Base-by-base conservation (phyloP, 768 basidiomycete species). In the Peribolospora baueri region DNA sequence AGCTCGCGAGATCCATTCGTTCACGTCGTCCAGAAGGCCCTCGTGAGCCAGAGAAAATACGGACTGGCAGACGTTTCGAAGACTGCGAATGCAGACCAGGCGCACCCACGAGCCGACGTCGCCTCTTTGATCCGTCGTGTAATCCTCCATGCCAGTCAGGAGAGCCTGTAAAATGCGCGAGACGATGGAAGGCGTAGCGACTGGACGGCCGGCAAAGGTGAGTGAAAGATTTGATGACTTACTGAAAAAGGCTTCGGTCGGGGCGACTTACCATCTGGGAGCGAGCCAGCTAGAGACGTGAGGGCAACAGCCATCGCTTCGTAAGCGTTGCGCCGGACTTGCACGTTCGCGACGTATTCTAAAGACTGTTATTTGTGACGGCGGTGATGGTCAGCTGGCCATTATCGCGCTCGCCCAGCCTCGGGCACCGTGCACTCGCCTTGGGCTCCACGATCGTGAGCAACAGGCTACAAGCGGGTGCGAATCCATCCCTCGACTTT, bases 41-140 rank as follows among this genome's bases (percentile, higher is more conserved):
- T 55, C 54, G 2, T n/a, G 10, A 3, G 43, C 14, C 13, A n/a
- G 42, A 42, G n/a, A 59, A 61, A 53, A 56, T 61, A 37, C 75
- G n/a, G 53, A n/a, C 39, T 13, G 42, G 71, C 48, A 70, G 63
- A 9, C 66, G 7, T 47, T 61, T 60, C 81, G 71, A 3, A 84
- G 62, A 37, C 74, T 69, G 61, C 73, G 69, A 48, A 75, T 74
- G 61, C 80, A 83, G 2, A 78, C 77, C 5, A 82, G 74, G 58
- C 91, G 82, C 52, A 88, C 75, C 87, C 88, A 93, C 2, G 91
- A 95, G 46, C 91, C 91, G 43, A 98, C 82, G 64, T 98, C 93
- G 4, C 91, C 91, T 60, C 91, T 79, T 65, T 93, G 84, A 65
- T 98, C 91, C 50, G 76, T 78, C 5, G 84, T 82, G 64, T 97